Evolutionary conservation across 139 green algal species (phyloP).

Genomic region (Tetradesmus lagerheimii): DNA sequence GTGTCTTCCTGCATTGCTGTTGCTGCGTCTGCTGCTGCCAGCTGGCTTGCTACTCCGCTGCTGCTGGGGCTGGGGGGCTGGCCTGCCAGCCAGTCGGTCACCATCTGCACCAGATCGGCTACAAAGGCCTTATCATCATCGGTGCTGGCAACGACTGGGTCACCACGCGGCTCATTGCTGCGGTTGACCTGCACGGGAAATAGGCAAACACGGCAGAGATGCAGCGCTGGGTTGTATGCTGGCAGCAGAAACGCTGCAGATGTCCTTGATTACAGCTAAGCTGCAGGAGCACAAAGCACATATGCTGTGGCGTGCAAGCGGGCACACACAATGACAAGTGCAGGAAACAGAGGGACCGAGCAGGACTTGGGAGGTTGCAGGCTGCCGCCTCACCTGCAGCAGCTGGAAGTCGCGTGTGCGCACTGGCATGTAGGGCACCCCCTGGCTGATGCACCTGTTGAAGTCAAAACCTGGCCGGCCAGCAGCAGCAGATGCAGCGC

Average conservation of each 20-base stretch:
- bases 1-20: background rate
- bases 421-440: constrained; percentile 72
- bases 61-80: constrained; percentile 9
- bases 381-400: constrained; percentile 47
- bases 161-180: constrained; percentile 4
- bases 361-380: too few relatives aligned
- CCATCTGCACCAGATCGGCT: constrained; percentile 32
- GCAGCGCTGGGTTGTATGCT: too few relatives aligned
- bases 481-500: background rate
- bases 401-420: constrained; percentile 51
- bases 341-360: background rate
- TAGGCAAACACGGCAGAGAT: background rate
- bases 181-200: constrained; percentile 38
- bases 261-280: too few relatives aligned
- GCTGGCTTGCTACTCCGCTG: background rate
- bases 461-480: constrained; percentile 77
- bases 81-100: constrained; percentile 66
- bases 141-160: constrained; percentile 54
- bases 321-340: background rate
- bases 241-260: background rate
- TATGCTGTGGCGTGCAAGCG: background rate
- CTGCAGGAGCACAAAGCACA: too few relatives aligned
- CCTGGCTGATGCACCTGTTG: constrained; percentile 85
- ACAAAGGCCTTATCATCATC: constrained; percentile 64
- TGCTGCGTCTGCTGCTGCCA: background rate